Conservation (phyloP, 768 basidiomycete species). For the Collybia nuda region DNA sequence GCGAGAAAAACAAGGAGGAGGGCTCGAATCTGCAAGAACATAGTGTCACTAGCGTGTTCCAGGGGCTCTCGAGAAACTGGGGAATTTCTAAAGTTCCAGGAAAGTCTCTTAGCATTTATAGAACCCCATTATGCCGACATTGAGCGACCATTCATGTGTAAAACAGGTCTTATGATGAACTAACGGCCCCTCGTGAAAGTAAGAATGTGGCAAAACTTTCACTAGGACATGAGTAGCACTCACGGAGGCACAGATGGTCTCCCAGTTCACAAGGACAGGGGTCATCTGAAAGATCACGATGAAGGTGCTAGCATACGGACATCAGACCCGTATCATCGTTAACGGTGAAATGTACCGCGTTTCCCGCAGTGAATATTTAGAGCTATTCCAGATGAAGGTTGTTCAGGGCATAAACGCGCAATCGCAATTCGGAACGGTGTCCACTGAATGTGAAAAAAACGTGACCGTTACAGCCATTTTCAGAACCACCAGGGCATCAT, state of each 20-base stretch:
- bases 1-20: constrained; percentile 15
- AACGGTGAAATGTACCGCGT: no score
- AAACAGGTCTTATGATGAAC: neutral
- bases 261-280: neutral
- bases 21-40: neutral
- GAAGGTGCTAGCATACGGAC: neutral
- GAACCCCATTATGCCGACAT: no score
- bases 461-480: no score
- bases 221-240: no score
- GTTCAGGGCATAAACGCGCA: no score
- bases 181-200: neutral
- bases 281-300: neutral
- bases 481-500: no score
- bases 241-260: neutral
- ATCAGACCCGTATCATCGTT: neutral
- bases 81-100: neutral
- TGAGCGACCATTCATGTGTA: neutral
- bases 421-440: no score
- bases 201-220: no score
- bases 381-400: no score
- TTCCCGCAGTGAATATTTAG: no score
- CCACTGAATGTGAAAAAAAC: no score
- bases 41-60: neutral
- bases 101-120: neutral
- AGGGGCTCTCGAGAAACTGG: constrained; percentile 4